These are phyloP conservation scores for Grosmannia clavigera DNA, from an alignment of 2,329 filamentous ascomycete genomes.

Conservation along the genomic window DNA sequence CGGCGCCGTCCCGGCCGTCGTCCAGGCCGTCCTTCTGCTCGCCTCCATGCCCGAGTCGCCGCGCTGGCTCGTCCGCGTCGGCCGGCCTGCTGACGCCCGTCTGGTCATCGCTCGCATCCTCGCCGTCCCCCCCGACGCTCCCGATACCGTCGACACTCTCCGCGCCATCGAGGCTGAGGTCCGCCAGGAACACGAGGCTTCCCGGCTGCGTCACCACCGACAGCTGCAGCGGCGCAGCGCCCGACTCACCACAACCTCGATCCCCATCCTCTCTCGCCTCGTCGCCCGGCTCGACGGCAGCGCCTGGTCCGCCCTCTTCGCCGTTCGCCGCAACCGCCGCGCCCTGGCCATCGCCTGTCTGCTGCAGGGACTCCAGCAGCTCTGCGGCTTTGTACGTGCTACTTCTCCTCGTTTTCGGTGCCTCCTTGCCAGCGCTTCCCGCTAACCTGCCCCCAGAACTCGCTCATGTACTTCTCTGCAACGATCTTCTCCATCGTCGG, in stretches of 20 bases:
- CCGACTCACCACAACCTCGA: neutral
- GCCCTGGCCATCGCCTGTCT: conserved; percentile 77
- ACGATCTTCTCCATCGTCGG: conserved; percentile 69
- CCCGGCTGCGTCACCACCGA: conserved; percentile 23
- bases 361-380: conserved; percentile 76
- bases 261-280: conserved; percentile 13
- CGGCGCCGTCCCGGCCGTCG: conserved; percentile 60
- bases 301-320: conserved; percentile 40
- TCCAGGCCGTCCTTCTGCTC: conserved; percentile 58
- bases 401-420: neutral
- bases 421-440: neutral
- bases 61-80: conserved; percentile 68
- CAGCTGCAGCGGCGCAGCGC: neutral
- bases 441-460: conserved; percentile 44
- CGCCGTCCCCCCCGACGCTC: conserved; percentile 7
- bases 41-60: conserved; percentile 77
- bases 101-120: conserved; percentile 53
- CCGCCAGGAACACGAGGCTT: conserved; percentile 49
- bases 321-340: conserved; percentile 51
- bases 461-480: conserved; percentile 82
- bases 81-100: conserved; percentile 48
- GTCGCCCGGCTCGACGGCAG: conserved; percentile 24
- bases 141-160: conserved; percentile 35
- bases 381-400: conserved; percentile 63
- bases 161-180: conserved; percentile 63